These are phyloP conservation scores for Colletotrichum sp. DNA, from an alignment of 2,329 filamentous ascomycete species.

Conservation along the genomic window DNA sequence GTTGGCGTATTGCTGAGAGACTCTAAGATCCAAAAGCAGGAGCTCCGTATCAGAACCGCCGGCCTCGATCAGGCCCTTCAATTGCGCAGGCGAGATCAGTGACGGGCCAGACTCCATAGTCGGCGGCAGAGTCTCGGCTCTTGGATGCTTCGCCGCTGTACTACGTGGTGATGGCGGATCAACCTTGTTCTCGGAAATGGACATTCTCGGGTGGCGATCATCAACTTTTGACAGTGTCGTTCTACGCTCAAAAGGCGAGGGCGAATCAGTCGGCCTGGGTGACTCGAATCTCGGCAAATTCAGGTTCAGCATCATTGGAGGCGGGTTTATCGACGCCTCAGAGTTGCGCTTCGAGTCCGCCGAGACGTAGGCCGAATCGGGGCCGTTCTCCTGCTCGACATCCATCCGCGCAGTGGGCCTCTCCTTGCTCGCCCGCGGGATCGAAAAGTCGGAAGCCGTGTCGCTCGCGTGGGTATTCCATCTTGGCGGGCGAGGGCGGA, in stretches of 20 bases:
- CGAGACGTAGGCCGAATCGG: slow-evolving; percentile 61
- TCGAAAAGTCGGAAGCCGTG: slow-evolving; percentile 35
- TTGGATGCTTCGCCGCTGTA: slow-evolving; percentile 20
- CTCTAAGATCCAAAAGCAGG: slow-evolving; percentile 84
- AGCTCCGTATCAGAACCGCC: slow-evolving; percentile 44
- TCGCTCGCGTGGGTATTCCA: slow-evolving; percentile 56
- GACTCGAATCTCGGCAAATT: slow-evolving; percentile 48
- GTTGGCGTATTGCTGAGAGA: slow-evolving; percentile 80
- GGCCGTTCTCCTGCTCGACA: slow-evolving; percentile 48
- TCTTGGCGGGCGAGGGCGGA: slow-evolving; percentile 49
- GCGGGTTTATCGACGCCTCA: slow-evolving; percentile 48
- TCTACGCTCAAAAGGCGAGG: slow-evolving; percentile 37
- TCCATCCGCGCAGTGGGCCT: slow-evolving; percentile 40
- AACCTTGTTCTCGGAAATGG: slow-evolving; percentile 53
- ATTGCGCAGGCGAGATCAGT: slow-evolving; percentile 58
- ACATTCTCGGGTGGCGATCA: slow-evolving; percentile 60
- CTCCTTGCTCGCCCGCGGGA: slow-evolving; percentile 3
- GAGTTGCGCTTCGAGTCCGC: slow-evolving; percentile 60
- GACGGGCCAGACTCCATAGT: slow-evolving; percentile 51
- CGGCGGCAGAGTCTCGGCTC: slow-evolving; percentile 60
- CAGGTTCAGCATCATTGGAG: slow-evolving; percentile 35
- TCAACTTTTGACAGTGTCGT: slow-evolving; percentile 46
- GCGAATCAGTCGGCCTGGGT: slow-evolving; percentile 34
- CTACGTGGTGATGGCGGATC: slow-evolving; percentile 42
- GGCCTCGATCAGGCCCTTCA: slow-evolving; percentile 61